Conservation (phyloP, 495 filamentous ascomycete species). For the Talaromyces nanjingensis region DNA sequence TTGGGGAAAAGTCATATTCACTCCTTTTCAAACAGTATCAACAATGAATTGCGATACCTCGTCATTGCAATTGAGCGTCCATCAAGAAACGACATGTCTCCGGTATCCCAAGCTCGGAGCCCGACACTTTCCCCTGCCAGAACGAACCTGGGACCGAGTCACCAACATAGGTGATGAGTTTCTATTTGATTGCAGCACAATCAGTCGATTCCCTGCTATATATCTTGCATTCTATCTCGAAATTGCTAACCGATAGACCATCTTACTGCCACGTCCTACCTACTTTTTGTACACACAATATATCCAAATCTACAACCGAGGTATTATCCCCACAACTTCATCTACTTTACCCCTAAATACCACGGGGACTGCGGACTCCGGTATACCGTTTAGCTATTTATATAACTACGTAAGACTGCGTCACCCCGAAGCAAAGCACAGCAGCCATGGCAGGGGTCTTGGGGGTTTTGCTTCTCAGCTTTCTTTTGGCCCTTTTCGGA, state of each 20-base stretch:
- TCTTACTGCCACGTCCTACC: neutral
- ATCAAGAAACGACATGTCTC: neutral
- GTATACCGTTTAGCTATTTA: neutral
- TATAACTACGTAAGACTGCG: neutral
- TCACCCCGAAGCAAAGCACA: neutral
- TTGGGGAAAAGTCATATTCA: neutral
- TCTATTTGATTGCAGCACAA: neutral
- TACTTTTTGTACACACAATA: neutral
- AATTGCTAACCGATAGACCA: neutral
- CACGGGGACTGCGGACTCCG: neutral
- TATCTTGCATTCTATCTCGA: neutral
- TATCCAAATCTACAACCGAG: neutral
- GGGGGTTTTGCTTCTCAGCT: neutral
- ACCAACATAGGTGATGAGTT: neutral
- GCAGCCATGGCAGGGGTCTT: neutral
- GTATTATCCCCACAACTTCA: neutral
- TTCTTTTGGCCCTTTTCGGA: neutral
- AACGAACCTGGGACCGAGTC: neutral
- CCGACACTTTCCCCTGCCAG: neutral
- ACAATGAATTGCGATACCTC: neutral
- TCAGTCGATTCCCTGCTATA: neutral
- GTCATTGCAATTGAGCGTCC: neutral
- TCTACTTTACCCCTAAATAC: neutral
- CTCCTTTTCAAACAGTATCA: neutral
- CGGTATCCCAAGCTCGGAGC: neutral